phyloP scores from a whole-genome alignment of 2,329 filamentous ascomycete genomes.

The Fusarium sp. region DNA sequence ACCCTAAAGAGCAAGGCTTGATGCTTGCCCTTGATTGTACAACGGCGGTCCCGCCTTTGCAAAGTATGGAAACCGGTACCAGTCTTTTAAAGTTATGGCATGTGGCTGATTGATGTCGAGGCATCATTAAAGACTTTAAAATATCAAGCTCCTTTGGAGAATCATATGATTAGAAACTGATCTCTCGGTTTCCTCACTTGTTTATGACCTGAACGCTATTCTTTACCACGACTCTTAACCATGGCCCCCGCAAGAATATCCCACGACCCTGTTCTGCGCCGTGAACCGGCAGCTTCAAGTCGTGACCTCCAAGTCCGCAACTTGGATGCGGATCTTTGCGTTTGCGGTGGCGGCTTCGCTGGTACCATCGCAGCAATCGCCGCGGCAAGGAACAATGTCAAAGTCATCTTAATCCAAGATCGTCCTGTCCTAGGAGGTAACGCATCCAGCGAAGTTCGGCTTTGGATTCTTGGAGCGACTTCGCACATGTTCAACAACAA shows the following conservation, averaged over 20 bases:
- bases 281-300: slow-evolving; percentile 14
- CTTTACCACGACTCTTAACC: not conserved
- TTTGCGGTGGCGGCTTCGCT: slow-evolving; percentile 15
- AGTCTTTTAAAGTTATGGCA: not conserved
- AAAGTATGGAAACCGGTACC: too few relatives aligned
- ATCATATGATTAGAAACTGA: accelerated
- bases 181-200: not conserved
- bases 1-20: not conserved
- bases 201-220: not conserved
- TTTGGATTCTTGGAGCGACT: slow-evolving; percentile 22
- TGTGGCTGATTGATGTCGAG: not conserved
- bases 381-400: slow-evolving; percentile 13
- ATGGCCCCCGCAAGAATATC: slow-evolving; percentile 28
- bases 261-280: slow-evolving; percentile 18
- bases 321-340: slow-evolving; percentile 1
- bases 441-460: slow-evolving; percentile 15
- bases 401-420: slow-evolving; percentile 15
- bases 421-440: slow-evolving; percentile 17
- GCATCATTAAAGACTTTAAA: not conserved
- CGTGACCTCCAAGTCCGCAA: slow-evolving; percentile 16
- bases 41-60: not conserved
- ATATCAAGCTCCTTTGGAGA: not conserved
- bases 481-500: slow-evolving; percentile 25
- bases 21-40: not conserved
- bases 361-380: slow-evolving; percentile 11